These are phyloP conservation scores for Umbilicaria muhlenbergii DNA, from an alignment of 495 filamentous ascomycete species.

Conservation along the genomic window DNA sequence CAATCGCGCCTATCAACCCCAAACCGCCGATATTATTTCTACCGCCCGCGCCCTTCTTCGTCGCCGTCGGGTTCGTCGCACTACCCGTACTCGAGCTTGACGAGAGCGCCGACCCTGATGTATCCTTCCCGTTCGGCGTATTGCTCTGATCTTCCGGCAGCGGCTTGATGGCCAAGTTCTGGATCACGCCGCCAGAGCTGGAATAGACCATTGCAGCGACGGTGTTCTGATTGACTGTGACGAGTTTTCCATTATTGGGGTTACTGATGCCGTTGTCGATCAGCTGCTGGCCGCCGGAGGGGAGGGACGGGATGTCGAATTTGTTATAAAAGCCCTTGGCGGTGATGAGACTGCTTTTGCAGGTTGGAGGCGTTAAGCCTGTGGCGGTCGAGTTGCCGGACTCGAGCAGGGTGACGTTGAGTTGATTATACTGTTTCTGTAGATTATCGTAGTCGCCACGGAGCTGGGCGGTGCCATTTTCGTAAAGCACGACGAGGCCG, in stretches of 20 bases:
- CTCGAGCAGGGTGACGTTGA: constrained; percentile 52
- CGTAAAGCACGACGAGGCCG: constrained; percentile 57
- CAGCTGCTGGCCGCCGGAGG: constrained; percentile 33
- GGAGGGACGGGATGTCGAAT: constrained; percentile 54
- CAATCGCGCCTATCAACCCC: too few species aligned
- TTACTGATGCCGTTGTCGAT: constrained; percentile 36
- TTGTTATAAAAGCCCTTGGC: constrained; percentile 47
- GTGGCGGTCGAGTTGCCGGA: constrained; percentile 37
- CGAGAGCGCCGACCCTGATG: constrained; percentile 10
- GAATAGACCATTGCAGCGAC: constrained; percentile 39
- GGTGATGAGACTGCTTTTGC: constrained; percentile 46
- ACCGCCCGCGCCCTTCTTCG: too few species aligned
- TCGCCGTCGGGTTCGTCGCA: too few species aligned
- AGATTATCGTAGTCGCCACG: constrained; percentile 64
- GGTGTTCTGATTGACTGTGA: constrained; percentile 35
- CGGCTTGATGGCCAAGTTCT: constrained; percentile 35
- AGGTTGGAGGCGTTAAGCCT: constrained; percentile 36
- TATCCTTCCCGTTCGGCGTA: constrained; percentile 29
- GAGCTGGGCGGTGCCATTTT: constrained; percentile 46
- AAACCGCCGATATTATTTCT: too few species aligned
- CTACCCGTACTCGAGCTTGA: background rate
- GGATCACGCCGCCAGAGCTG: constrained; percentile 34
- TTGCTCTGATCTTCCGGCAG: constrained; percentile 37
- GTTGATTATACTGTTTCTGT: constrained; percentile 51
- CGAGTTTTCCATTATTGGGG: constrained; percentile 38